Base-by-base conservation (phyloP, 2,329 filamentous ascomycete genomes). In the Scedosporium boydii region DNA sequence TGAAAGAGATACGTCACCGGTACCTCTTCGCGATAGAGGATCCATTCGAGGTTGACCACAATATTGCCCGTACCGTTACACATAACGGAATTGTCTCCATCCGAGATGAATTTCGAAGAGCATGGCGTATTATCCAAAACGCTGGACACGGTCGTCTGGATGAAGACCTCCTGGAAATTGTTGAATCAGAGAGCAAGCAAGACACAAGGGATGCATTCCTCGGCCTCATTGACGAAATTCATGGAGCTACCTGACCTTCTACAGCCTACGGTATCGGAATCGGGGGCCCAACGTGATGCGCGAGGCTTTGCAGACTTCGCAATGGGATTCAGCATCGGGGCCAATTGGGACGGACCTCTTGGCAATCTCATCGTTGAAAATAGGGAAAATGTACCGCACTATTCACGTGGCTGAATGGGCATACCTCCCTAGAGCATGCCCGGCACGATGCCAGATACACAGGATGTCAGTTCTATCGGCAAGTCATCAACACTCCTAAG, bases 11-110 rank as follows among this genome's bases (percentile, higher is more conserved):
- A 14, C 84, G 89, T 2, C 85, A 92, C 69, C 85, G 91, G 12
- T 96, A 91, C 72, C 81, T 96, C 4, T 89, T 96, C 67, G 90
- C 91, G 38, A 93, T 97, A 64, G 93, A 96, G 71, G 93, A 96
- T 71, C 93, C 93, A 0, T 96, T 96, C 69, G 91, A 96, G 76
- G 75, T 87, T 2, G 87, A 91, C 48, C 91, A 96, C 74, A 97
- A 96, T 68, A 89, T 96, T 41, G 93, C 90, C 3, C 81, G 91
- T 59, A 96, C 91, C 0, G 91, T 96, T 1, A 92, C 88, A 6
- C 89, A 93, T 69, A 84, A 87, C 64, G 91, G 91, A 2, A 90
- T 96, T 65, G 87, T 90, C 1, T 83, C 87, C 0, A 95, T 96
- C 64, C 81, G 90, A 48, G 88, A 95, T 68, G 91, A 96, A 74